Evolutionary conservation across 495 filamentous ascomycete genomes (phyloP), one percentile per base, ranked within the genome.

Genomic region (Penicillium fimorum): DNA sequence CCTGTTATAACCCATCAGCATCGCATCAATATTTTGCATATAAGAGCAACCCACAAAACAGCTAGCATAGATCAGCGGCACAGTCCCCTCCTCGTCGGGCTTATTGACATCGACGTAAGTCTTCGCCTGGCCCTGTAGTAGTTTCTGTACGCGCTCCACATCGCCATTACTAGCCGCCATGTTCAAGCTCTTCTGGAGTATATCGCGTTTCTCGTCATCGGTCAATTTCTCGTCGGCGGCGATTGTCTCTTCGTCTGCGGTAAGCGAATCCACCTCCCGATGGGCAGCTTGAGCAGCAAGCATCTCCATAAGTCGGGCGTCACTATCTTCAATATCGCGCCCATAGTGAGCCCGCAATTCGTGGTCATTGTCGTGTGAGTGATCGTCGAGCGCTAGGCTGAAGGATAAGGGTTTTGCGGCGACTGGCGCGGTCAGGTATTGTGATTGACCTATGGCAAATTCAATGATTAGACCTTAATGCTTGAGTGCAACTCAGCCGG

Each of bases 151-250:
- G 44, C 90, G 84, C 18, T 90, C 87, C 20, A 91, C 82, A 70
- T 97, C 94, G 42, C 94, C 94, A 72, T 97, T 99, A 69, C 93
- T 97, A 0, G 94, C 91, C 13, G 94, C 94, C 87, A 97, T 96
- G 66, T 92, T 92, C 60, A 99, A 72, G 48, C 87, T 87, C 61
- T 88, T 91, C 66, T 97, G 95, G 46, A 97, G 71, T 27, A 88
- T 79, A 22, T 88, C 81, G 64, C 73, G 86, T 77, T 96, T 97
- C 70, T 96, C 87, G 2, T 78, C 79, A 9, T 88, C 82, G 0
- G 90, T 82, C 52, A 96, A 69, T 62, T 85, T 88, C 42, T 88
- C 82, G 64, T 93, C 85, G 7, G 76, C 71, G 11, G 88, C 84
- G 25, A 97, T 84, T 27, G 81, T 83, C 51, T 96, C 88, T 61